Evolutionary conservation across 305 asterid species (phyloP), one percentile per base, ranked within the genome.

Genomic region (Fraxinus angustifolia): DNA sequence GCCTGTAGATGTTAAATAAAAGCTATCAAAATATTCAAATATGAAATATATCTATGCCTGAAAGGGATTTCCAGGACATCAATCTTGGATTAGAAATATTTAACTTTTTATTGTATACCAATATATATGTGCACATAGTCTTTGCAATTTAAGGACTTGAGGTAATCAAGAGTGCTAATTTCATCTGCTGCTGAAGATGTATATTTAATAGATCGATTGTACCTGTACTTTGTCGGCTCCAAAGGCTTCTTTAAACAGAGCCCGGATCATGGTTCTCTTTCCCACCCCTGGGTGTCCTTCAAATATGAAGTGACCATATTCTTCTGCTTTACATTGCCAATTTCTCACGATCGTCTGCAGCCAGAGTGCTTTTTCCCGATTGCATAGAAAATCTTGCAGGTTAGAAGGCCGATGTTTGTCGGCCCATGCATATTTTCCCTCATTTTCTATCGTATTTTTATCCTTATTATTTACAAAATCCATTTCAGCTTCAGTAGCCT

Each of bases 251-350:
- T 91, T 87, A 72, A 94, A 96, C 80, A 90, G 72, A 34, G 98
- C 97, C 92, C 89, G 84, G 76, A 92, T 90, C 98, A 94, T 94
- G 84, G 98, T 94, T 86, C 91, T 91, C 90, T 94, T 94, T 38
- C 98, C 98, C 79, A 92, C 97, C 19, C 98, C 98, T 8, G 95
- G 91, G 48, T 82, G 91, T 76, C 98, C 97, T 85, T 89, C 94
- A 58, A 94, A 94, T 89, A 94, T 91, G 90, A 89, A 89, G 79
- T 92, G 96, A 33, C 88, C 83, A 68, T 86, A 83, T 78, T 81
- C 79, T 45, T 79, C 90, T 72, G 65, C 26, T 79, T 30, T 76
- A 34, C 77, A 90, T 77, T 87, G 78, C 88, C 88, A 87, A 78
- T 77, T 81, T 73, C 82, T 85, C 78, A 90, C 91, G 36, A 78